Evolutionary conservation across 331 rosid species (phyloP), one percentile per base, ranked within the genome.

Genomic region (Rhamnella rubrinervis): DNA sequence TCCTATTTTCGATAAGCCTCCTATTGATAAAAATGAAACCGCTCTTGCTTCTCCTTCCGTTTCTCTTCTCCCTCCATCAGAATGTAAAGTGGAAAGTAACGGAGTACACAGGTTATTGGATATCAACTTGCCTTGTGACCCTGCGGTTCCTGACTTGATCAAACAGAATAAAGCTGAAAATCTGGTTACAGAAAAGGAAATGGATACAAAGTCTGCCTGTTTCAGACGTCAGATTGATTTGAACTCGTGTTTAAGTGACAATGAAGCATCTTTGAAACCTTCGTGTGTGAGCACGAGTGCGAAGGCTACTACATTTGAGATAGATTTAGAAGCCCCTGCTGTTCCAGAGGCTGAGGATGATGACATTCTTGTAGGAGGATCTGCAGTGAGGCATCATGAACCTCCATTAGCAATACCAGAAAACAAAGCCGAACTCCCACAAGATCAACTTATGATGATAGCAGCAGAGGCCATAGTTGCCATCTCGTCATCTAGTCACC

Each of bases 391-490:
- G 70, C 71, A 68, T 71, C 71, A 70, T 50, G 93, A 74, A 74
- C 67, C 72, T 71, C 67, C 75, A 69, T 57, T 28, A 58, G 67
- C 71, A 73, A 74, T 79, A 23, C 71, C 67, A 9, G 78, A 67
- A 66, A 71, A 62, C 2, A 68, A 62, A 53, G 80, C 68, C 71
- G 85, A 77, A 71, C 71, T 67, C 67, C 65, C 75, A 65, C 66
- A 18, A 65, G 91, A 87, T 47, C 95, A 85, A 66, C 81, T 89
- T 41, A 55, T 85, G 68, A 77, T 63, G 59, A 66, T 70, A 69
- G 99, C 97, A 61, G 99, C 96, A 41, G 93, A 84, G 75, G 89
- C 97, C 38, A 95, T 95, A 67, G 80, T 95, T 74, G 78, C 86
- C 26, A 82, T 95, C 68, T 87, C 99, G 59, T 84, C 85, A 19